Conservation (phyloP, 2,329 filamentous ascomycete genomes). For the Aspergillus caelatus region DNA sequence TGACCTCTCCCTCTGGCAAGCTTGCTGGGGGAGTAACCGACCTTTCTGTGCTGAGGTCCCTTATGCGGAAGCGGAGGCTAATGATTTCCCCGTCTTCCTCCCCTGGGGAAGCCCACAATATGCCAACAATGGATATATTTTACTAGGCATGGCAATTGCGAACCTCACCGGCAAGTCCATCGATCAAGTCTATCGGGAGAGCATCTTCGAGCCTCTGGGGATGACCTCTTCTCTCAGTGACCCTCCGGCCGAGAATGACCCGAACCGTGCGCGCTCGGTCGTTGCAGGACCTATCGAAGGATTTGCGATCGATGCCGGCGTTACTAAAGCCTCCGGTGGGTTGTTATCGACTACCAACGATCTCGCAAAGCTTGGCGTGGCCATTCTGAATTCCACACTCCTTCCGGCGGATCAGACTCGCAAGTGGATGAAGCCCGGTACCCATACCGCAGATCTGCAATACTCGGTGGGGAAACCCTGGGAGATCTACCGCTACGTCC, state of each 20-base stretch:
- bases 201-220: constrained; percentile 47
- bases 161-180: constrained; percentile 46
- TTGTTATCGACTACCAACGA: constrained; percentile 42
- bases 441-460: constrained; percentile 43
- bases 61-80: neutral
- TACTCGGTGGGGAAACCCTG: constrained; percentile 45
- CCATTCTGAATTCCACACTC: constrained; percentile 38
- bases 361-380: constrained; percentile 36
- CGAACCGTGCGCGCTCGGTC: constrained; percentile 18
- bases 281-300: constrained; percentile 13
- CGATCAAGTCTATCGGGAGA: constrained; percentile 42
- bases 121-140: constrained; percentile 49
- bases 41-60: neutral
- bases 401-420: constrained; percentile 38
- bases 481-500: constrained; percentile 46
- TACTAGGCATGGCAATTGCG: constrained; percentile 50
- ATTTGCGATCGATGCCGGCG: constrained; percentile 11
- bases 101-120: constrained; percentile 53
- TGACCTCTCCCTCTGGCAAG: constrained; percentile 12
- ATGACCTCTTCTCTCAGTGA: constrained; percentile 47
- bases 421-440: constrained; percentile 46
- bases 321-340: constrained; percentile 19
- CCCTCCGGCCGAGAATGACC: constrained; percentile 26
- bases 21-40: constrained; percentile 10
- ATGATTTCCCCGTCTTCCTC: constrained; percentile 42